These are phyloP conservation scores for Stropharia rugosoannulata DNA, from an alignment of 768 basidiomycete genomes.

Conservation along the genomic window DNA sequence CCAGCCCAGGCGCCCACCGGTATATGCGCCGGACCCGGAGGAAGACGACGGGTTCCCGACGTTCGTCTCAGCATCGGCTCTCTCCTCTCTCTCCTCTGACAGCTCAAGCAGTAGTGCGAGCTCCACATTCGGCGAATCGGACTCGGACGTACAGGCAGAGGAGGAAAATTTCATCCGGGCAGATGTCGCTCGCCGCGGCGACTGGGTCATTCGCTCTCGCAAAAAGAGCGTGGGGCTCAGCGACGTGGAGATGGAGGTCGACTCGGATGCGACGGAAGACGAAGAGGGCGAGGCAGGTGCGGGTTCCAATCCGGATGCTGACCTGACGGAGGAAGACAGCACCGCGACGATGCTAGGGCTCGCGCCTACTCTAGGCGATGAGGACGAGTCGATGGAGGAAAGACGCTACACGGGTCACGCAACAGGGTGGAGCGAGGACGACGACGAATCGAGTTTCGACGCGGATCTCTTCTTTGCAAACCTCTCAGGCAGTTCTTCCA, in stretches of 20 bases:
- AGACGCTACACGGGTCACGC: slow-evolving; percentile 59
- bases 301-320: slow-evolving; percentile 39
- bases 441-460: slow-evolving; percentile 77
- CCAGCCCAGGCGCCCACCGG: neutral
- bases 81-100: slow-evolving; percentile 53
- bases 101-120: slow-evolving; percentile 31
- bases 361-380: slow-evolving; percentile 25
- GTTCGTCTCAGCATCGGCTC: slow-evolving; percentile 63
- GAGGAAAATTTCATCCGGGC: slow-evolving; percentile 60
- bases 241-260: slow-evolving; percentile 65
- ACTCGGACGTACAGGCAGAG: slow-evolving; percentile 58
- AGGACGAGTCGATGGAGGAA: slow-evolving; percentile 18
- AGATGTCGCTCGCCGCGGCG: slow-evolving; percentile 46
- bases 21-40: slow-evolving; percentile 9
- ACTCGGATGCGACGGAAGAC: slow-evolving; percentile 57
- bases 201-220: slow-evolving; percentile 71
- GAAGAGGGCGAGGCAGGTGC: slow-evolving; percentile 49
- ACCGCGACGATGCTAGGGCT: slow-evolving; percentile 3
- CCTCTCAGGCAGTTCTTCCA: slow-evolving; percentile 55
- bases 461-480: slow-evolving; percentile 85
- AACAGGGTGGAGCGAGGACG: slow-evolving; percentile 73
- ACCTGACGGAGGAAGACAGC: slow-evolving; percentile 20
- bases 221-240: slow-evolving; percentile 68
- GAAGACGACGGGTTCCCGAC: slow-evolving; percentile 54
- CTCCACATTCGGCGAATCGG: slow-evolving; percentile 46